Conservation (phyloP, 2,329 filamentous ascomycete species). For the Ilyonectria destructans region DNA sequence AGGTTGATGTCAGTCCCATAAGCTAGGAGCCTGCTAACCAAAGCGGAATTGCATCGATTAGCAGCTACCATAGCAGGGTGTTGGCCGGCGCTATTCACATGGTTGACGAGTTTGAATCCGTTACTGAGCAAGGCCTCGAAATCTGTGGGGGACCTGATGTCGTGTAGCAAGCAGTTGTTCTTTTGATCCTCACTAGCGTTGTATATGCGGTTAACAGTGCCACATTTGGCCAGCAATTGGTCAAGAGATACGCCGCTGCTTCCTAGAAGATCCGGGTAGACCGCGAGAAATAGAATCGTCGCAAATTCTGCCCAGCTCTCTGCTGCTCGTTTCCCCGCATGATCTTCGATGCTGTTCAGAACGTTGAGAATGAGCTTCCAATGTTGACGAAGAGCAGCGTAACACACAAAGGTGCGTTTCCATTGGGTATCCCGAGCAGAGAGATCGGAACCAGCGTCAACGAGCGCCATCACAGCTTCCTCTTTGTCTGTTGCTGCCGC, state of each 20-base stretch:
- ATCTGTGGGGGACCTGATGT: background rate
- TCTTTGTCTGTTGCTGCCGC: background rate
- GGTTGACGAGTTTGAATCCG: conserved; percentile 2
- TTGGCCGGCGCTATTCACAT: background rate
- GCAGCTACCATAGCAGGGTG: too few relatives aligned
- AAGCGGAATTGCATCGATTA: too few relatives aligned
- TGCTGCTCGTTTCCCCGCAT: too few relatives aligned
- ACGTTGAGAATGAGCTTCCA: background rate
- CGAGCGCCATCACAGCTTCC: background rate
- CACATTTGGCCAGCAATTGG: background rate
- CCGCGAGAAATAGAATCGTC: too few relatives aligned
- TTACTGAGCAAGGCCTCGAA: background rate
- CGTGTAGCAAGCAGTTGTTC: background rate
- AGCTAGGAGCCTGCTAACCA: too few relatives aligned
- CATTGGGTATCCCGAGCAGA: background rate
- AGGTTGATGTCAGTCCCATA: too few relatives aligned
- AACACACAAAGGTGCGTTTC: background rate
- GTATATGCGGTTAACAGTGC: background rate
- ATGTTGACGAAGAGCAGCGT: background rate
- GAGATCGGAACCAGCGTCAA: background rate
- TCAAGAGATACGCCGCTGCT: too few relatives aligned
- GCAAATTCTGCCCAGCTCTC: too few relatives aligned
- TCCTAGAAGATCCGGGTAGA: too few relatives aligned
- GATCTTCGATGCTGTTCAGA: too few relatives aligned
- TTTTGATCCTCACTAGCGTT: background rate